phyloP scores from a whole-genome alignment of 2,329 filamentous ascomycete species.

The Purpureocillium takamizusanense region DNA sequence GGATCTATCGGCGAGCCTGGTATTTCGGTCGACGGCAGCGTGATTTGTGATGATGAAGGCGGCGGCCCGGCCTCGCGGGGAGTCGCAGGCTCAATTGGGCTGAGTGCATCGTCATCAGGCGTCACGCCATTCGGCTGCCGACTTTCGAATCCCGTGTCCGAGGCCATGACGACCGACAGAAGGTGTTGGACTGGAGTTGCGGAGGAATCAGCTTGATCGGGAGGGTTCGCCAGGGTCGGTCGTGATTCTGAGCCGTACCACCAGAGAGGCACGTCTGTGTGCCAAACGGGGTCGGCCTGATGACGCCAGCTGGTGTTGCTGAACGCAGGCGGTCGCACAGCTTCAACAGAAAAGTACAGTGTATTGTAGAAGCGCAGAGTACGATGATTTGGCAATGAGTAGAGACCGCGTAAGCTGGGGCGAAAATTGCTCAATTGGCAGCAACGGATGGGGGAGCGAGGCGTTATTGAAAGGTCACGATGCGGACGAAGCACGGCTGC shows the following conservation, averaged over 20 bases:
- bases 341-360: no score
- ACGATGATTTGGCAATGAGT: no score
- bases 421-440: no score
- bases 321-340: no score
- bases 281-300: no score
- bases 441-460: no score
- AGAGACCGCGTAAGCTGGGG: no score
- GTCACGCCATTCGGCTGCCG: conserved; percentile 21
- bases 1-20: conserved; percentile 44
- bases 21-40: conserved; percentile 48
- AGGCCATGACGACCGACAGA: conserved; percentile 20
- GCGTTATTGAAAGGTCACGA: neutral
- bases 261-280: conserved; percentile 8
- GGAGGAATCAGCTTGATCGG: no score
- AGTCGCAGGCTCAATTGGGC: conserved; percentile 22
- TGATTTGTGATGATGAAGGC: conserved; percentile 37
- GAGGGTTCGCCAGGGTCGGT: neutral
- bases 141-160: conserved; percentile 23
- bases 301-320: no score
- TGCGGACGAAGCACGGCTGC: no score
- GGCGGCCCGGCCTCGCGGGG: conserved; percentile 19
- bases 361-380: no score
- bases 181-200: neutral
- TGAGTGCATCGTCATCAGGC: conserved; percentile 14
- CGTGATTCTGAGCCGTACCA: conserved; percentile 27